Base-by-base conservation (phyloP, 2,329 filamentous ascomycete species). In the Ascochyta pisi region DNA sequence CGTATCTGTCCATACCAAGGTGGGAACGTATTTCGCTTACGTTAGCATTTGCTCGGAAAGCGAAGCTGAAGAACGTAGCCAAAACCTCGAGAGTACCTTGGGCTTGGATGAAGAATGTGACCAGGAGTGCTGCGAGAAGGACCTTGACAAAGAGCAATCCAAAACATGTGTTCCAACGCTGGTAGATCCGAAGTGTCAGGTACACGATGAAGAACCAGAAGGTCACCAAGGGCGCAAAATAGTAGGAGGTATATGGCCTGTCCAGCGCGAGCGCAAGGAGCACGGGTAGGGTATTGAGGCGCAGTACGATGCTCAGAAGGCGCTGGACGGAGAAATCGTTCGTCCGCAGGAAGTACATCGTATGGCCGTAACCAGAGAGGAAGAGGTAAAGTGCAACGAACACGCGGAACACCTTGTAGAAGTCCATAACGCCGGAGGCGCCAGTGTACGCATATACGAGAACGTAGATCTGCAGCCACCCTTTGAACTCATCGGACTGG, bases 401-500 rank as follows among this genome's bases (percentile, higher is more conserved):
- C 4, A 87, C 67, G 15, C 84, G 81, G 12, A 84, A 74, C 47
- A 84, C 73, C 63, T 84, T 79, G 71, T 86, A 85, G 29, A 85
- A 78, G 65, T 80, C 80, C 4, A 84, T 69, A 2, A 75, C 67
- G 57, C 77, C 76, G 6, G 80, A 83, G 24, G 80, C 82, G 19
- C 82, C 79, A 31, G 84, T 83, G 69, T 85, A 88, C 57, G 86
- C 82, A 63, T 86, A 88, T 12, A 85, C 73, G 16, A 87, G 72
- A 39, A 84, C 76, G 16, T 81, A 71, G 13, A 79, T 77, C 60
- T 88, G 85, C 83, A 89, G 86, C 79, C 84, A 83, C 2, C 87
- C 87, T 73, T 88, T 89, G 81, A 85, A 87, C 67, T 89, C 87
- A 58, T 88, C 81, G 0, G 83, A 84, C 61, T 88, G 84, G 41